Evolutionary conservation across 140 eudicot genomes (phyloP).

Genomic region (Anethum foeniculum): DNA sequence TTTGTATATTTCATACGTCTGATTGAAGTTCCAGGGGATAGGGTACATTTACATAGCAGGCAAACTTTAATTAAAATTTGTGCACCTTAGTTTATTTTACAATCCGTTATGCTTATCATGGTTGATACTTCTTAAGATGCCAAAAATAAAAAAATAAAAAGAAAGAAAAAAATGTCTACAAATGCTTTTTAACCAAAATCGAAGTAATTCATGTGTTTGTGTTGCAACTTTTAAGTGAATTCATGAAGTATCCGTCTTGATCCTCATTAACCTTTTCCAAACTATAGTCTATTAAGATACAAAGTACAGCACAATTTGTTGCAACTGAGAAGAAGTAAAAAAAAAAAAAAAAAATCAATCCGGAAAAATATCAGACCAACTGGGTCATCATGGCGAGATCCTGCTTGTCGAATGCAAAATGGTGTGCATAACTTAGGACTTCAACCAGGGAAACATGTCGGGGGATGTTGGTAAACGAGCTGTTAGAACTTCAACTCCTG

Average conservation of each 20-base stretch:
- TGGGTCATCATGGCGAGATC: not conserved
- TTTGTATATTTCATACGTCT: too few species aligned
- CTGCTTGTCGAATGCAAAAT: not conserved
- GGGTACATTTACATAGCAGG: not conserved
- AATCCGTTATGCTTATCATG: not conserved
- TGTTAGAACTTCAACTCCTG: conserved; percentile 93
- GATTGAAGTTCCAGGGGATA: too few species aligned
- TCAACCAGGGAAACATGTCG: conserved; percentile 79
- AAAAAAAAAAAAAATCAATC: not conserved
- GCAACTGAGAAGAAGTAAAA: not conserved
- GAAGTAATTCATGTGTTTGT: not conserved
- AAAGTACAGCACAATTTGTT: not conserved
- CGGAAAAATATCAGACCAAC: not conserved
- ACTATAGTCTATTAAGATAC: not conserved
- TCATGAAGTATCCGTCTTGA: not conserved
- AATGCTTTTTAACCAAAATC: not conserved
- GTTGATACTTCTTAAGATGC: not conserved
- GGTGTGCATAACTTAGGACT: not conserved
- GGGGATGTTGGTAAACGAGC: conserved; percentile 89
- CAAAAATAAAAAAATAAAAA: not conserved
- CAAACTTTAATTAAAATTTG: not conserved
- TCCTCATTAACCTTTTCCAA: not conserved
- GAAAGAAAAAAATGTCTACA: not conserved
- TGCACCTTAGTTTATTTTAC: too few species aligned
- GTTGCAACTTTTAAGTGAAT: not conserved